Evolutionary conservation across 371 early-diverging fungal species (phyloP), one percentile per base, ranked within the genome.

Genomic region (Lichtheimia hyalospora): DNA sequence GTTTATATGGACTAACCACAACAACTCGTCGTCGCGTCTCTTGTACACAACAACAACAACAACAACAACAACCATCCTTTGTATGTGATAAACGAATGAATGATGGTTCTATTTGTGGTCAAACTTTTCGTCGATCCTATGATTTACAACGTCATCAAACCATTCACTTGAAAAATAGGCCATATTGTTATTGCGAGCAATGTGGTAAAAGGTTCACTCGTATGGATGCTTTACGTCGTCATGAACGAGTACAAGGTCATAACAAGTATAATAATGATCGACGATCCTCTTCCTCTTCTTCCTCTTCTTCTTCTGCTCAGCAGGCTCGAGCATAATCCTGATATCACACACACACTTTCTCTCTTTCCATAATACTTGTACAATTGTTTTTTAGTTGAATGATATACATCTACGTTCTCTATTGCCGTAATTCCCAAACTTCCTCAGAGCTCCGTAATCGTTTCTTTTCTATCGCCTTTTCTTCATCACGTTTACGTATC

Each of bases 151-250:
- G 79, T 2, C 79, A 79, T 58, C 75, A 79, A 60, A 71, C 74
- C 0, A 79, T 73, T 48, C 79, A 79, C 54, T 54, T 79, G 25
- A 69, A 73, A 51, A 75, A 79, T 41, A 57, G 79, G 28, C 74
- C 75, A 0, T 74, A 75, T 52, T 79, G 70, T 48, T 70, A 70
- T 39, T 79, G 79, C 39, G 56, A 69, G 23, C 66, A 68, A 52
- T 79, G 79, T 59, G 74, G 75, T 43, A 79, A 75, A 60, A 71
- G 66, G 42, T 79, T 79, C 54, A 79, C 79, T 39, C 54, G 79
- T 6, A 75, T 73, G 71, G 79, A 79, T 69, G 79, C 79, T 2
- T 42, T 79, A n/a, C 66, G 79, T 42, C 66, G 79, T 24, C 79
- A 79, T 63, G 79, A 79, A 60, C 58, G 76, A 25, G 74, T 75